These are phyloP conservation scores for Aspergillus heteromorphus DNA, from an alignment of 495 filamentous ascomycete genomes.

Conservation along the genomic window DNA sequence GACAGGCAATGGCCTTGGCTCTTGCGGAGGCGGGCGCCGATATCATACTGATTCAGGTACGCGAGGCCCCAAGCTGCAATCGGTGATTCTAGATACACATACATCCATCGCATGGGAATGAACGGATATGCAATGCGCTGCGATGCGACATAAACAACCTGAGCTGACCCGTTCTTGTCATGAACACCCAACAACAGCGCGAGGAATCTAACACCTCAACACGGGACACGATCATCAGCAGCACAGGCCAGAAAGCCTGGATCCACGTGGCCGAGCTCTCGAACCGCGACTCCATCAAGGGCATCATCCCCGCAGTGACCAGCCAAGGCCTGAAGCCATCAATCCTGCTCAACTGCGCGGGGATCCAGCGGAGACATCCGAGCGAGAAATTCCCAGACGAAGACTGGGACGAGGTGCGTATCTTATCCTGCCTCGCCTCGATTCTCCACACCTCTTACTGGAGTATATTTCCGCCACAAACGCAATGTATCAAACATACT, in stretches of 20 bases:
- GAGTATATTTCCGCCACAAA: too few species aligned
- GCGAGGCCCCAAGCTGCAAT: neutral
- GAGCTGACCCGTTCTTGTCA: too few species aligned
- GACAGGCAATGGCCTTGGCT: conserved; percentile 74
- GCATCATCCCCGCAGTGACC: conserved; percentile 52
- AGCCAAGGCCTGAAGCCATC: conserved; percentile 45
- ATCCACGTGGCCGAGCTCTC: conserved; percentile 73
- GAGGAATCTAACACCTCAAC: neutral
- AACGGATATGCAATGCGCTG: too few species aligned
- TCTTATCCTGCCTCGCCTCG: neutral
- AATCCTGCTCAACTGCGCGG: conserved; percentile 80
- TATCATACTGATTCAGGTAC: conserved; percentile 49
- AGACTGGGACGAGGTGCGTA: conserved; percentile 59
- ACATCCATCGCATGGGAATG: too few species aligned
- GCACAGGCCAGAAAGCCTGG: conserved; percentile 1
- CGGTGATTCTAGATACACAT: neutral
- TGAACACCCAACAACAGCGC: neutral
- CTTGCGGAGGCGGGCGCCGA: conserved; percentile 84
- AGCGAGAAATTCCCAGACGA: conserved; percentile 51
- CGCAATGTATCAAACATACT: too few species aligned
- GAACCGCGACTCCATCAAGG: conserved; percentile 40
- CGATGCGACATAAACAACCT: too few species aligned
- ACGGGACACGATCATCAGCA: neutral
- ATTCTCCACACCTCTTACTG: neutral
- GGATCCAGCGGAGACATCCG: conserved; percentile 77